Evolutionary conservation across 2,329 filamentous ascomycete genomes (phyloP).

Genomic region (Sporothrix pseudoabietina): DNA sequence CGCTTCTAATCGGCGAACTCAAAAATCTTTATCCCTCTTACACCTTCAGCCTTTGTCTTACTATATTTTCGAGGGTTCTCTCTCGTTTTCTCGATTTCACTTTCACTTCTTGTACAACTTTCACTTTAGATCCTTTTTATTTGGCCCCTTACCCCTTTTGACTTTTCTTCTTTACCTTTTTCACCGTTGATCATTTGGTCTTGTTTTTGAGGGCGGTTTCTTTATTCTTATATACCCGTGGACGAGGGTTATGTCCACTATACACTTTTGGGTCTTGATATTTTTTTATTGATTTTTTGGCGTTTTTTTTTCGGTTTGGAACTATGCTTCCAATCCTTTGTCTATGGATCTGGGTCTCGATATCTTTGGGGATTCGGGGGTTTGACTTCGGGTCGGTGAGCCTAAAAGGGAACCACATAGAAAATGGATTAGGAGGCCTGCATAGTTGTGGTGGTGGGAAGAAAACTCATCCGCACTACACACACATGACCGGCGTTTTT

Average conservation of each 20-base stretch:
- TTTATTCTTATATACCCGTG: slow-evolving; percentile 19
- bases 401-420: not conserved
- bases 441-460: not conserved
- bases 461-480: too few species aligned
- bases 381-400: too few species aligned
- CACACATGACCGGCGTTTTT: not conserved
- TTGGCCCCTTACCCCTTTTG: not conserved
- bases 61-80: not conserved
- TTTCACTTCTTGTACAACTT: slow-evolving; percentile 7
- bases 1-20: not conserved
- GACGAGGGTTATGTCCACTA: not conserved
- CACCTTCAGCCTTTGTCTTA: too few species aligned
- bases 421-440: not conserved
- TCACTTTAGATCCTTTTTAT: not conserved
- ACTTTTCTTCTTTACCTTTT: not conserved
- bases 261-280: not conserved
- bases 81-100: not conserved
- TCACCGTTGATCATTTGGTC: not conserved
- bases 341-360: not conserved
- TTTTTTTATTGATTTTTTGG: not conserved
- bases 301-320: not conserved
- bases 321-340: not conserved
- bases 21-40: not conserved
- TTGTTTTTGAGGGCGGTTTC: not conserved
- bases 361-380: not conserved